Base-by-base conservation (phyloP, 306 rosid species). In the Lablab purpureus region DNA sequence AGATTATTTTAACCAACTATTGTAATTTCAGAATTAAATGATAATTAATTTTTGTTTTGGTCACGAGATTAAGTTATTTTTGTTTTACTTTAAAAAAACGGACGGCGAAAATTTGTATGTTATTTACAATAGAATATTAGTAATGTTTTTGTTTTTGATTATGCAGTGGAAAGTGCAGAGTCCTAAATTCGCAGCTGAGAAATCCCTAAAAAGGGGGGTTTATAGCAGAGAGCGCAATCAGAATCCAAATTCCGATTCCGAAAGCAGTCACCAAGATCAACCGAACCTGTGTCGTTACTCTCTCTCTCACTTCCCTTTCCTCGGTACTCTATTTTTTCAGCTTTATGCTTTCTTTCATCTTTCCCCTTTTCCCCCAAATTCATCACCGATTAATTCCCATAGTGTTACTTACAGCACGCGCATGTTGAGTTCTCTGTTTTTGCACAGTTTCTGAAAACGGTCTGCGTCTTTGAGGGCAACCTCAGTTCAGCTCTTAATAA, bases 311-410 rank as follows among this genome's bases (percentile, higher is more conserved):
- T 25, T 45, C 51, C 34, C 47, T 58, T 34, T 66, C 52, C 46
- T 54, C 79, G 73, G 82, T 76, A 84, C 47, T 51, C 78, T 65
- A 45, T 76, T 63, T 72, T 49, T 81, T 7, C 2, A 10, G 2
- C 55, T 80, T 47, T 71, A 19, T 21, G 27, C 37, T 71, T 59
- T 79, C 18, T 68, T 50, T 54, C 4, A 59, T 23, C n/a, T 43
- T 23, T 27, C 6, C 54, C 17, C 55, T 32, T 2, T 59, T 27
- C 15, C 66, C 43, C 60, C 23, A 75, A 75, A 50, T 59, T 73
- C 47, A 60, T 56, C 47, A 54, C 58, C 68, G 4, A 7, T 27
- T 67, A 59, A 41, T 74, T 71, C 25, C 54, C 66, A 15, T 11
- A 0, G 11, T 50, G 1, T 56, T 68, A 11, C 49, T 45, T 23